Base-by-base conservation (phyloP, 2,329 filamentous ascomycete genomes). In the Arthrobotrys entomopaga region DNA sequence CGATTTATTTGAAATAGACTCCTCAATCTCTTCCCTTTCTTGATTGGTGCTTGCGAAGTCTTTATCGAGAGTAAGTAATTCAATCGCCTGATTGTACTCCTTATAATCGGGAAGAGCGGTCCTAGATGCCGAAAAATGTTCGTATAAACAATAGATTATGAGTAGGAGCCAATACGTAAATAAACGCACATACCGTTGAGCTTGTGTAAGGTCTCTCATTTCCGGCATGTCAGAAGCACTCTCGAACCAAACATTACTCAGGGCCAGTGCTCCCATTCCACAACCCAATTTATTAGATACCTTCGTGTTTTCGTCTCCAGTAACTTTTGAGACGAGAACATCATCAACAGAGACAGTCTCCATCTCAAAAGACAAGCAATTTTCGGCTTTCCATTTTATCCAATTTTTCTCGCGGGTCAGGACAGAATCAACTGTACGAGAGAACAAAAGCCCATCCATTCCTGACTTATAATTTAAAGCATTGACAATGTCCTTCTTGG, bases 381-480 rank as follows among this genome's bases (percentile, higher is more conserved):
- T 92, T 81, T 97, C 93, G 73, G 94, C 90, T 83, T 99, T 99
- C 95, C 95, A 99, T 76, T 93, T 90, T 50, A 96, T 93, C 96
- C 96, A 99, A 80, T 98, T 97, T 84, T 97, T 98, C 82, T 99
- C 95, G 76, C 95, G 87, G 22, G 92, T 92, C 29, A 99, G 87
- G 34, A 99, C 94, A 11, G 93, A 98, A 81, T 98, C 94, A 34
- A 99, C 93, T 88, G 98, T 96, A 43, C 95, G 90, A 82, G 93
- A 91, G 82, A 98, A 99, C 82, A 96, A 96, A 76, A 92, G 91
- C 29, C 95, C 95, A 79, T 96, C 93, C 48, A 85, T 83, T 19
- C 91, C 91, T 78, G 89, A 86, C 80, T 91, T 90, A 66, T 99
- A 86, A 81, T 97, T 97, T 70, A 88, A 88, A 71, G 91, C 90